A percentile compares a stretch with the other conserved stretches of the same genome.
Conservation (phyloP, 495 filamentous ascomycete genomes). For the Aspergillus biplanus region DNA sequence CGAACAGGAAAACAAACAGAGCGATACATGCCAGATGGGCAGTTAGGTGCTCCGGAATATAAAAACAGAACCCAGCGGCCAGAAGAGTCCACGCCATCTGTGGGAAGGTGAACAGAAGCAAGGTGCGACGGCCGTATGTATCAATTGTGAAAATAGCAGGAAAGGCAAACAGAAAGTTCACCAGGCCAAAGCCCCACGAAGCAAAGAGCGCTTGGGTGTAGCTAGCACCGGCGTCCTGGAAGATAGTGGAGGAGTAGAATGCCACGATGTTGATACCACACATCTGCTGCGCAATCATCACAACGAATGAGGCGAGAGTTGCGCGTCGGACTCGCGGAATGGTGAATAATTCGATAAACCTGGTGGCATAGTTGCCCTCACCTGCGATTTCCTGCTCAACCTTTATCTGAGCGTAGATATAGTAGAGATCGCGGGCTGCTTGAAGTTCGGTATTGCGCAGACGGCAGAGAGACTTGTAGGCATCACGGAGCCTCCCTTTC, state of each 20-base stretch:
- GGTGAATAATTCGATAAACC: conserved; percentile 67
- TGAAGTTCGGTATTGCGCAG: conserved; percentile 64
- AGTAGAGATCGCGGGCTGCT: conserved; percentile 69
- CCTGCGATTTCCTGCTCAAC: conserved; percentile 53
- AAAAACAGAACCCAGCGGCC: conserved; percentile 70
- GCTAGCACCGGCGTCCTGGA: conserved; percentile 62
- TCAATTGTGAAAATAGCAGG: conserved; percentile 86
- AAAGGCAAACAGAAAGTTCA: conserved; percentile 85
- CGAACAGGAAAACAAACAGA: conserved; percentile 69
- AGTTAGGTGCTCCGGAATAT: conserved; percentile 54
- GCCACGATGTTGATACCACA: conserved; percentile 79
- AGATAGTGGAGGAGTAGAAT: conserved; percentile 83
- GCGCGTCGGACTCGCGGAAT: conserved; percentile 70
- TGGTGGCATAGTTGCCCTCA: conserved; percentile 55
- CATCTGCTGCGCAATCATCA: conserved; percentile 85
- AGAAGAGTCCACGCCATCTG: conserved; percentile 82
- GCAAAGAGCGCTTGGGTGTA: conserved; percentile 65
- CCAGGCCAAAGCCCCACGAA: conserved; percentile 77
- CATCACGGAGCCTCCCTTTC: conserved; percentile 56
- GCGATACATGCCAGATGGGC: conserved; percentile 65
- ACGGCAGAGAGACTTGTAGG: conserved; percentile 61
- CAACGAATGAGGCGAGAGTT: conserved; percentile 63
- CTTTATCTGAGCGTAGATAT: conserved; percentile 63
- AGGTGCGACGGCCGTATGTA: conserved; percentile 74
- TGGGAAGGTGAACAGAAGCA: conserved; percentile 84